Conservation (phyloP, 495 filamentous ascomycete species). For the Emericellopsis terricola region DNA sequence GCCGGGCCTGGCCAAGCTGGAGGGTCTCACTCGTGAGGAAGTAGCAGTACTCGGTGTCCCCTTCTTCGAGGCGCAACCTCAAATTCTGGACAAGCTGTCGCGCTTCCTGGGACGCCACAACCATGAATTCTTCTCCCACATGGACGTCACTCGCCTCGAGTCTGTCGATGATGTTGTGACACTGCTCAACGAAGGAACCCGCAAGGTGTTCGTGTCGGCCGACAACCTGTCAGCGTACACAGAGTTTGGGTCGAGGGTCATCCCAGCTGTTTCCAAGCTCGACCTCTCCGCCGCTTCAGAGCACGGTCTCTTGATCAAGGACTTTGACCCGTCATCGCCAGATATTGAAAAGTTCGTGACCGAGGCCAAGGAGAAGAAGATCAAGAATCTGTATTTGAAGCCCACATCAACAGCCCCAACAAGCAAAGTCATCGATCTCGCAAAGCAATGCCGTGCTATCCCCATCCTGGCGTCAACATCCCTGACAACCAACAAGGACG, state of each 20-base stretch:
- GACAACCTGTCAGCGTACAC: conserved; percentile 33
- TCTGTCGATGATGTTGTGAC: conserved; percentile 53
- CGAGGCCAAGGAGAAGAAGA: conserved; percentile 25
- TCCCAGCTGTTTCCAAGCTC: conserved; percentile 16
- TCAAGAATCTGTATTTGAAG: conserved; percentile 26
- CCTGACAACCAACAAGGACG: conserved; percentile 46
- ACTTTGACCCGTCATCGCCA: conserved; percentile 21
- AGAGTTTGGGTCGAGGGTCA: conserved; percentile 25
- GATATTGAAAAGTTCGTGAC: conserved; percentile 24
- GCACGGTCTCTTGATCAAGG: conserved; percentile 24
- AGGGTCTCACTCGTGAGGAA: conserved; percentile 45
- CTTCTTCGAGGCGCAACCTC: conserved; percentile 44
- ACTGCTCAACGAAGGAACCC: conserved; percentile 73
- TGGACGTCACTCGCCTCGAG: conserved; percentile 56
- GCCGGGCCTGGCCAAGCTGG: conserved; percentile 24
- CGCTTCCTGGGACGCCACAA: conserved; percentile 52
- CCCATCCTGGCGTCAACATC: conserved; percentile 56
- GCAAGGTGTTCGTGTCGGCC: conserved; percentile 63
- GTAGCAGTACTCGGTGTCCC: conserved; percentile 65
- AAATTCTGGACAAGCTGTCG: conserved; percentile 38
- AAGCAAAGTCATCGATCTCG: conserved; percentile 31
- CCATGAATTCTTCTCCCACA: conserved; percentile 46
- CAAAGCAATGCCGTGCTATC: conserved; percentile 40
- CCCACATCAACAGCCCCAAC: conserved; percentile 24
- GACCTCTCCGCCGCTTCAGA: conserved; percentile 15